Percentiles rank a stretch among this genome's conserved stretches.
Conservation (phyloP, 2,329 filamentous ascomycete species). For the Neurospora sp. region DNA sequence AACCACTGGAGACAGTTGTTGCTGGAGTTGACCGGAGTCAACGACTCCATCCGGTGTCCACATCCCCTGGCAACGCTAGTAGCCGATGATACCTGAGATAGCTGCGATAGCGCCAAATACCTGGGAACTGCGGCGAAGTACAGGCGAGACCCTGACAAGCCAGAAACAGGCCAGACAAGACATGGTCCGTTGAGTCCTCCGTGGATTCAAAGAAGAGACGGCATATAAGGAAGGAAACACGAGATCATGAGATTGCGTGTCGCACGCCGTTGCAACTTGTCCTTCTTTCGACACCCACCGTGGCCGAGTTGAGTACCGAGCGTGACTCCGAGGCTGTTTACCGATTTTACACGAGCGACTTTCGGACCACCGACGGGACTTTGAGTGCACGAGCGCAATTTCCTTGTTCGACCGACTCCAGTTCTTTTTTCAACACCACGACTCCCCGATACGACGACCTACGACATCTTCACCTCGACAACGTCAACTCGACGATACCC, state of each 20-base stretch:
- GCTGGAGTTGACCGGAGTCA: not conserved
- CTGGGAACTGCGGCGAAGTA: not conserved
- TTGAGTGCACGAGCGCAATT: not conserved
- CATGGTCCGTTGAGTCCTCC: not conserved
- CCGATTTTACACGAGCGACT: not conserved
- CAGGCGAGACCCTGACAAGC: not conserved
- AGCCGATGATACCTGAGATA: not conserved
- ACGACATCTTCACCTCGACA: not conserved
- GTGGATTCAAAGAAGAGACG: not conserved
- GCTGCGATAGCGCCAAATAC: not conserved
- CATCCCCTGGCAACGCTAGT: not conserved
- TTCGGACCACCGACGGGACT: not conserved
- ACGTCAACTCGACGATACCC: not conserved
- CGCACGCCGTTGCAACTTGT: not conserved
- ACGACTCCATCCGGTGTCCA: not conserved
- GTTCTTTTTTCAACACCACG: not conserved
- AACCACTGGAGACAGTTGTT: not conserved
- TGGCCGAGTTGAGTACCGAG: not conserved
- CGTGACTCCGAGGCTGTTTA: not conserved
- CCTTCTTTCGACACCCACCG: not conserved
- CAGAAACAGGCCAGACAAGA: not conserved
- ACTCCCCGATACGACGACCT: not conserved
- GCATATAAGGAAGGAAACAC: not conserved
- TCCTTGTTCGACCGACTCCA: not conserved
- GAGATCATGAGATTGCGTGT: not conserved